These are phyloP conservation scores for Aurantiochytrium sp. DNA, from an alignment of 108 stramenopile species.

Conservation along the genomic window DNA sequence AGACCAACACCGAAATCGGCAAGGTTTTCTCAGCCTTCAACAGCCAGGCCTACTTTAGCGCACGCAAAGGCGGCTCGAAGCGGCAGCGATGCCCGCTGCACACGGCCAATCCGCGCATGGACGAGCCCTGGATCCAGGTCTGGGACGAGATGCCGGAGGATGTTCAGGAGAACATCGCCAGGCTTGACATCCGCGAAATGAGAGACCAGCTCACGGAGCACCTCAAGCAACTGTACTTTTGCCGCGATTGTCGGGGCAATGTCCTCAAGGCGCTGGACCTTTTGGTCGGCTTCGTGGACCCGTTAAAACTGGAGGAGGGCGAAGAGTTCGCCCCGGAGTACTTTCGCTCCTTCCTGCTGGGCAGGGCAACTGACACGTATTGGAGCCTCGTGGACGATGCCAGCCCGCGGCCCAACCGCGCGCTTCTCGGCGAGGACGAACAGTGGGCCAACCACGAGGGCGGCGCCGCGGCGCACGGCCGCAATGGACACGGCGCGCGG, in stretches of 20 bases:
- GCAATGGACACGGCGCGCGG: no score
- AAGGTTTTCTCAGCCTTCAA: slow-evolving; percentile 25
- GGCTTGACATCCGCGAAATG: neutral
- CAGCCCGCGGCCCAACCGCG: no score
- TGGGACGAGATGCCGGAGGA: neutral
- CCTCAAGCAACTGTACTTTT: slow-evolving; percentile 3
- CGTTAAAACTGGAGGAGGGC: neutral
- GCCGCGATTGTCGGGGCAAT: neutral
- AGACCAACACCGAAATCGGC: neutral
- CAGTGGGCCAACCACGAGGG: no score
- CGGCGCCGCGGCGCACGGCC: no score
- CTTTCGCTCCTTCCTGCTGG: neutral
- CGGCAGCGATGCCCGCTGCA: neutral
- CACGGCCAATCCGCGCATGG: neutral
- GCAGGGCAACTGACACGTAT: neutral
- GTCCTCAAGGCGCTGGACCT: slow-evolving; percentile 7
- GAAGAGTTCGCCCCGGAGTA: neutral
- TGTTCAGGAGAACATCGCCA: neutral
- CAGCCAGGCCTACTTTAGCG: neutral
- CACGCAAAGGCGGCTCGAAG: neutral
- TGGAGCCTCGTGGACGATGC: neutral
- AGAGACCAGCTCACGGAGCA: neutral
- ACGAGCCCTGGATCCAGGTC: neutral
- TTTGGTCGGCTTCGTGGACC: neutral
- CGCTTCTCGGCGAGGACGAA: no score